Percentiles rank a stretch among this genome's conserved stretches.
phyloP scores from a whole-genome alignment of 2,329 filamentous ascomycete species.

The Epichloe baconii region DNA sequence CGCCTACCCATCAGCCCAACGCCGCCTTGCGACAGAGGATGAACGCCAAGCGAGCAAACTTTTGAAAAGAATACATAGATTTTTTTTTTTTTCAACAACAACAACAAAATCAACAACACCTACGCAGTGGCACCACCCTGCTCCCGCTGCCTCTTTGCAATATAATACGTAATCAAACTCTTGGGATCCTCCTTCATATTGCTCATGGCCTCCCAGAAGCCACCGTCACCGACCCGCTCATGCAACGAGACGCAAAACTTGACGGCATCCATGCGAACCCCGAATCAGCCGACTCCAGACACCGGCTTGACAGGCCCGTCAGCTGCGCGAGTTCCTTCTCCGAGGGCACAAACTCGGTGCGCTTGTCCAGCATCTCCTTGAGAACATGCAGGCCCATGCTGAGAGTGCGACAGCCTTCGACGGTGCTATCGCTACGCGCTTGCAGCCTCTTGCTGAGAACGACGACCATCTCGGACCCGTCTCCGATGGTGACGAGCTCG shows the following conservation, averaged over 20 bases:
- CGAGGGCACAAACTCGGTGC: conserved; percentile 33
- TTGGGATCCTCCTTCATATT: conserved; percentile 57
- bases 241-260: conserved; percentile 66
- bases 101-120: background rate
- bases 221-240: conserved; percentile 41
- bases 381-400: conserved; percentile 54
- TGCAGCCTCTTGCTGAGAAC: conserved; percentile 39
- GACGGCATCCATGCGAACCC: conserved; percentile 64
- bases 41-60: background rate
- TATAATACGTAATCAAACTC: conserved; percentile 70
- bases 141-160: conserved; percentile 57
- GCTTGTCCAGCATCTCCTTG: conserved; percentile 41
- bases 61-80: background rate
- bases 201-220: conserved; percentile 56
- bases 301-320: conserved; percentile 37
- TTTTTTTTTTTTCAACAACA: too few species aligned
- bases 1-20: background rate
- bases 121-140: conserved; percentile 8
- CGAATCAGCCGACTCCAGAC: conserved; percentile 47
- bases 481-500: conserved; percentile 54
- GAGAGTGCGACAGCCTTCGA: conserved; percentile 37
- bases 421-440: conserved; percentile 24
- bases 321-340: conserved; percentile 39
- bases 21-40: background rate
- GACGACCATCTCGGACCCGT: conserved; percentile 45